phyloP scores from a whole-genome alignment of 306 rosid species.

The Medicago arabica region DNA sequence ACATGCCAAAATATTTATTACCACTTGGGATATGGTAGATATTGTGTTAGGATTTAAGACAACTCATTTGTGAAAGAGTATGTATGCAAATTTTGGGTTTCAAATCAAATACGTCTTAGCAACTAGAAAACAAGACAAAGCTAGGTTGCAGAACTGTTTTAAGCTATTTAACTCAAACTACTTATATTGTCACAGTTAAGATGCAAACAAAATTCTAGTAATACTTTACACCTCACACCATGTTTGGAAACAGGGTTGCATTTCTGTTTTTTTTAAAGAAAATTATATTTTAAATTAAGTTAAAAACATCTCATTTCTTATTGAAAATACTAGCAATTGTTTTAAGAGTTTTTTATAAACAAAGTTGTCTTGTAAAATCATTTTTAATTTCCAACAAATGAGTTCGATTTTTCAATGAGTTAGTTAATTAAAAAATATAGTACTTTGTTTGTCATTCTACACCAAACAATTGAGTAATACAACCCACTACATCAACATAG shows the following conservation, averaged over 20 bases:
- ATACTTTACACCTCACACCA: neutral
- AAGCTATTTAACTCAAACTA: conserved; percentile 43
- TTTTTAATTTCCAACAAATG: too few species aligned
- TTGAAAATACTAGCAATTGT: neutral
- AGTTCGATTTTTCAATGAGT: neutral
- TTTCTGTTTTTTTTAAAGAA: too few species aligned
- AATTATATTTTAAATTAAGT: neutral
- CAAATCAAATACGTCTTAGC: conserved; percentile 33
- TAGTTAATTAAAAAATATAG: neutral
- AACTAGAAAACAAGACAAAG: conserved; percentile 32
- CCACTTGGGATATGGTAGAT: conserved; percentile 19
- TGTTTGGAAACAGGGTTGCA: neutral
- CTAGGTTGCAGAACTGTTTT: conserved; percentile 43
- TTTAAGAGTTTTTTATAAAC: neutral
- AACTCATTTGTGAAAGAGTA: conserved; percentile 10
- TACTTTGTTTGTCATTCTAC: neutral
- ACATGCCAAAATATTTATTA: conserved; percentile 35
- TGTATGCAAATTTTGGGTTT: neutral
- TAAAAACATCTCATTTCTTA: too few species aligned
- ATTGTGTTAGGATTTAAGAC: neutral
- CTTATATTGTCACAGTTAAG: conserved; percentile 45
- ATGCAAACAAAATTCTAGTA: conserved; percentile 33
- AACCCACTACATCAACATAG: too few species aligned
- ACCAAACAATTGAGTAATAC: neutral
- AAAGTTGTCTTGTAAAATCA: neutral